Base-by-base conservation (phyloP, 352 stramenopile species). In the Globisporangium paroecandrum region DNA sequence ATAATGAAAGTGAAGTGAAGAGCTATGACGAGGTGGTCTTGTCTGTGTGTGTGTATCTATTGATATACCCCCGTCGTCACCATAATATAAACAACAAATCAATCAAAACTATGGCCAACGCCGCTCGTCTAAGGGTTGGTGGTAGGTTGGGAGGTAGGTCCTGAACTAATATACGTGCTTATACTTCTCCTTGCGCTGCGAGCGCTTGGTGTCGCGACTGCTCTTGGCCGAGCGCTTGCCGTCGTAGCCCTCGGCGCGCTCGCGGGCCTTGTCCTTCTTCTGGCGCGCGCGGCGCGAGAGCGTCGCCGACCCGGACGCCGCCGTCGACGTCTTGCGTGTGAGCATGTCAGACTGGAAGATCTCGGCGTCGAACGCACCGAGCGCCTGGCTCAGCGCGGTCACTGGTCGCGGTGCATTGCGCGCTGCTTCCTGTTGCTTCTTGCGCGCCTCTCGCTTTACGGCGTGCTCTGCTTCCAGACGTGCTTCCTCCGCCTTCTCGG, bases 281-380 rank as follows among this genome's bases (percentile, higher is more conserved):
- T 83, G 70, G 13, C 79, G 72, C 46, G 78, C 74, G 41, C 77
- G 78, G 24, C 80, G 83, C 53, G 78, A 83, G 47, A 72, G 38
- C 18, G 63, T 72, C 0, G 34, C 25, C 6, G 69, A 78, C 12
- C 38, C 38, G 10, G 38, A 46, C 13, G 38, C 36, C 15, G 66
- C 77, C 62, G 4, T 65, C 53, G 27, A 76, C 60, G 38, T 46
- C 36, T 68, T 49, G n/a, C 65, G 67, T 32, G 71, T 64, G 66
- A 74, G 77, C 27, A 68, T 34, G 18, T 72, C 70, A 1, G 75
- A 79, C 47, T 77, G 67, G 46, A 82, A 73, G 38, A 89, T 55
- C 60, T 92, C 84, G 20, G 76, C 64, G 10, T 85, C 81, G 59
- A 92, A 92, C 25, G 79, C 65, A 18, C 77, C 79, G n/a, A 92